These are phyloP conservation scores for Gossypium laxum DNA, from an alignment of 441 rosid genomes.

Conservation along the genomic window DNA sequence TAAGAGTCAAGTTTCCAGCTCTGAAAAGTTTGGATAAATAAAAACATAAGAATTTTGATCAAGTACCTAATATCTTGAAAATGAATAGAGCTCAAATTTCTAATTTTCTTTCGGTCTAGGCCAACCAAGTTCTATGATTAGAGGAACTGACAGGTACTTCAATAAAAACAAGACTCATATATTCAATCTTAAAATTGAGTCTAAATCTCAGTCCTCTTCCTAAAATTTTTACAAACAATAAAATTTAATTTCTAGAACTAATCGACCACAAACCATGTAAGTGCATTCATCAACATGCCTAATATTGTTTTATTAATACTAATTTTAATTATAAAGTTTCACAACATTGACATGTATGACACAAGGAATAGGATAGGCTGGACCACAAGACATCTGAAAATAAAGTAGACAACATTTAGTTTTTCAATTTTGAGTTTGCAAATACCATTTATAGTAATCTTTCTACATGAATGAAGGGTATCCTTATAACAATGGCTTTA, in stretches of 20 bases:
- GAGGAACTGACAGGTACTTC: not conserved
- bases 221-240: not conserved
- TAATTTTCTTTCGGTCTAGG: not conserved
- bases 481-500: constrained; percentile 19
- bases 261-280: not conserved
- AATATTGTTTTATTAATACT: not conserved
- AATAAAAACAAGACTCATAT: not conserved
- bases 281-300: not conserved
- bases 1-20: constrained; percentile 64
- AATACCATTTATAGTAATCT: not conserved
- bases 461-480: not conserved
- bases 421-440: not conserved
- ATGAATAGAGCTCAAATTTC: not conserved
- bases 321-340: not conserved
- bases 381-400: not conserved
- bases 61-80: not conserved
- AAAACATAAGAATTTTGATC: constrained; percentile 4
- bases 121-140: not conserved
- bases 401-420: not conserved
- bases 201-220: not conserved
- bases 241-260: not conserved
- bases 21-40: constrained; percentile 30
- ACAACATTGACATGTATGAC: not conserved
- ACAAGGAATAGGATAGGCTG: not conserved
- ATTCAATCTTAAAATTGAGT: constrained; percentile 6